Conservation (phyloP, 805 yeast species). For the Wickerhamiella cacticola region DNA sequence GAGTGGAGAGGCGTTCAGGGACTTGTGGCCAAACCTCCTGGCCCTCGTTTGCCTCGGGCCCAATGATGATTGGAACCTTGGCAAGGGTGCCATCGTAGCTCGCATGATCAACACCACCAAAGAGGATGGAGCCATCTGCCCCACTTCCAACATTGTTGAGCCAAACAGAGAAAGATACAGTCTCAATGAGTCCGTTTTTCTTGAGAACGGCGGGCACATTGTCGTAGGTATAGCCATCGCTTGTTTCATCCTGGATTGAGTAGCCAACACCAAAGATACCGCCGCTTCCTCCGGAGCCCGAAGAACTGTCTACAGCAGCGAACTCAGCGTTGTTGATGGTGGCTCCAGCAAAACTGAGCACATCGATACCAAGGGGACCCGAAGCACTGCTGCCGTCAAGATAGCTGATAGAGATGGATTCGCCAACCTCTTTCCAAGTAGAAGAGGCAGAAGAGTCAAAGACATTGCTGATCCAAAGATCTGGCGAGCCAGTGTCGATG, state of each 20-base stretch:
- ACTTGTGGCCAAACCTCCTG: background rate
- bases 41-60: background rate
- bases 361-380: slow-evolving; percentile 48
- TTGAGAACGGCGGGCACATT: slow-evolving; percentile 29
- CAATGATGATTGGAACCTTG: slow-evolving; percentile 23
- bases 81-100: slow-evolving; percentile 41
- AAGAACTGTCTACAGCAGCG: slow-evolving; percentile 54
- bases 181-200: slow-evolving; percentile 33
- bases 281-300: slow-evolving; percentile 32
- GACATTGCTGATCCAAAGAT: slow-evolving; percentile 40
- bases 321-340: slow-evolving; percentile 44
- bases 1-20: background rate
- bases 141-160: slow-evolving; percentile 26
- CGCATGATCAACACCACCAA: slow-evolving; percentile 57
- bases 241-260: slow-evolving; percentile 25
- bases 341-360: slow-evolving; percentile 38
- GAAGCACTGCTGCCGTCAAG: slow-evolving; percentile 35
- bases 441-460: background rate
- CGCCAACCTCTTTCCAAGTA: background rate
- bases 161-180: slow-evolving; percentile 37
- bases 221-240: slow-evolving; percentile 15
- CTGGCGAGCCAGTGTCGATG: slow-evolving; percentile 63
- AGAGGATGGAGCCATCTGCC: slow-evolving; percentile 32
- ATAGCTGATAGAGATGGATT: slow-evolving; percentile 31
- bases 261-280: slow-evolving; percentile 29